These are phyloP conservation scores for Westerdykella sp. DNA, from an alignment of 2,329 filamentous ascomycete genomes.

Conservation along the genomic window DNA sequence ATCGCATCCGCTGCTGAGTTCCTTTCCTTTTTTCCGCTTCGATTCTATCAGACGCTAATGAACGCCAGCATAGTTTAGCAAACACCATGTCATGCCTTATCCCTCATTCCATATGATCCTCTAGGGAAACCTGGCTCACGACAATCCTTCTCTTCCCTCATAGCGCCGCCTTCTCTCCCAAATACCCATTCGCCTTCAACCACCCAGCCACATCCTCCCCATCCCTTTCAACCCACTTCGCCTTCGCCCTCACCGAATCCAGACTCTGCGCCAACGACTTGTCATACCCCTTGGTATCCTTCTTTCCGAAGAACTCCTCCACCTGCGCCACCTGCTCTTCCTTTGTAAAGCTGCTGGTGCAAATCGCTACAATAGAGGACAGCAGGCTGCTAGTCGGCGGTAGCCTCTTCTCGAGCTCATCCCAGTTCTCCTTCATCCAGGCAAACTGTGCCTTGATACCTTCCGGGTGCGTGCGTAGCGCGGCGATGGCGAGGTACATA, in stretches of 20 bases:
- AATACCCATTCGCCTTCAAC: constrained; percentile 61
- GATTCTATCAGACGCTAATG: too few relatives aligned
- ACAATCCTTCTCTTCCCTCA: too few relatives aligned
- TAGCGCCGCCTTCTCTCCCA: constrained; percentile 16
- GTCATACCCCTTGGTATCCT: constrained; percentile 83
- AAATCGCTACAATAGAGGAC: constrained; percentile 74
- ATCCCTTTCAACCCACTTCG: constrained; percentile 73
- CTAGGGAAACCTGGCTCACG: too few relatives aligned
- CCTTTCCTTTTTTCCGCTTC: too few relatives aligned
- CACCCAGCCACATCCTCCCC: constrained; percentile 67
- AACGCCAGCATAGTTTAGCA: too few relatives aligned
- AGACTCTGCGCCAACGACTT: constrained; percentile 83
- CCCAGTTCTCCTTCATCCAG: constrained; percentile 87
- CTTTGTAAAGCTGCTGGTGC: constrained; percentile 73
- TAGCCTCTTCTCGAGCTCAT: constrained; percentile 70
- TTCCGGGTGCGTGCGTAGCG: constrained; percentile 67
- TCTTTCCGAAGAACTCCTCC: constrained; percentile 71
- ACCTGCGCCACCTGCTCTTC: constrained; percentile 69
- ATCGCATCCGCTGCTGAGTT: too few relatives aligned
- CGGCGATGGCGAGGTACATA: constrained; percentile 79
- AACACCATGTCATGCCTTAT: too few relatives aligned
- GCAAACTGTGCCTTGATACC: constrained; percentile 75
- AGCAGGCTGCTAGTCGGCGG: constrained; percentile 85
- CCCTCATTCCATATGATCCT: too few relatives aligned
- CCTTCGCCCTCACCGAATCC: constrained; percentile 79